Evolutionary conservation across 2,329 filamentous ascomycete species (phyloP).

Genomic region (Bipolaris victoriae): DNA sequence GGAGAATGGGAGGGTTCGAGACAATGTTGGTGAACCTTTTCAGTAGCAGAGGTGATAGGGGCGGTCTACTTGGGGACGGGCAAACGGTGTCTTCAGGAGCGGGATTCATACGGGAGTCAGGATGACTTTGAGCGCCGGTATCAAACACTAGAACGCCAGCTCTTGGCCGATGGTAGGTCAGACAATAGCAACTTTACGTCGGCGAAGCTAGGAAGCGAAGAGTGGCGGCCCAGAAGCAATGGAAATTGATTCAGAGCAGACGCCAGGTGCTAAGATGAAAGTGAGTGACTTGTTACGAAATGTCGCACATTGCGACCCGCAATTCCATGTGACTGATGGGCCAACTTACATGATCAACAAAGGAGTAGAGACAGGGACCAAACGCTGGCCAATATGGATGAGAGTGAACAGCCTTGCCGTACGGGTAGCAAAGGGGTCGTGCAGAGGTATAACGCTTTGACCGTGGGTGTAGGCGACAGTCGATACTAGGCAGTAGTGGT

Average conservation of each 20-base stretch:
- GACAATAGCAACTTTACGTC: slow-evolving; percentile 36
- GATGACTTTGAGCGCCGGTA: slow-evolving; percentile 44
- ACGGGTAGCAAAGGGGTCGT: slow-evolving; percentile 27
- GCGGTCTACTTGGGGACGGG: slow-evolving; percentile 43
- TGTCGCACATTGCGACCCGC: slow-evolving; percentile 42
- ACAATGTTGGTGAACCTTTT: slow-evolving; percentile 37
- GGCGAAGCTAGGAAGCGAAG: slow-evolving; percentile 41
- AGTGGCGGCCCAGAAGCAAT: slow-evolving; percentile 34
- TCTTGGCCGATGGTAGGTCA: slow-evolving; percentile 35
- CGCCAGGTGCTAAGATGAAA: slow-evolving; percentile 44
- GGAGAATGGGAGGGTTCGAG: slow-evolving; percentile 29
- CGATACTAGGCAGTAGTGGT: slow-evolving; percentile 30
- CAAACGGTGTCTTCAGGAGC: slow-evolving; percentile 40
- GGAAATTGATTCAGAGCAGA: slow-evolving; percentile 46
- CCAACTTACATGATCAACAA: slow-evolving; percentile 48
- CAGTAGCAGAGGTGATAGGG: slow-evolving; percentile 36
- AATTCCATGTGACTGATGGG: slow-evolving; percentile 39
- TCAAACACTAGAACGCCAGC: slow-evolving; percentile 36
- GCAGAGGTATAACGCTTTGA: slow-evolving; percentile 37
- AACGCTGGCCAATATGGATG: slow-evolving; percentile 33
- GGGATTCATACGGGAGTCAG: slow-evolving; percentile 49
- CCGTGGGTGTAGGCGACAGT: slow-evolving; percentile 34
- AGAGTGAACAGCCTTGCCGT: slow-evolving; percentile 37
- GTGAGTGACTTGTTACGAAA: slow-evolving; percentile 42
- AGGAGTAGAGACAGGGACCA: slow-evolving; percentile 42